Evolutionary conservation across 352 stramenopile species (phyloP), one percentile per base, ranked within the genome.

Genomic region (Phytophthora lateralis): DNA sequence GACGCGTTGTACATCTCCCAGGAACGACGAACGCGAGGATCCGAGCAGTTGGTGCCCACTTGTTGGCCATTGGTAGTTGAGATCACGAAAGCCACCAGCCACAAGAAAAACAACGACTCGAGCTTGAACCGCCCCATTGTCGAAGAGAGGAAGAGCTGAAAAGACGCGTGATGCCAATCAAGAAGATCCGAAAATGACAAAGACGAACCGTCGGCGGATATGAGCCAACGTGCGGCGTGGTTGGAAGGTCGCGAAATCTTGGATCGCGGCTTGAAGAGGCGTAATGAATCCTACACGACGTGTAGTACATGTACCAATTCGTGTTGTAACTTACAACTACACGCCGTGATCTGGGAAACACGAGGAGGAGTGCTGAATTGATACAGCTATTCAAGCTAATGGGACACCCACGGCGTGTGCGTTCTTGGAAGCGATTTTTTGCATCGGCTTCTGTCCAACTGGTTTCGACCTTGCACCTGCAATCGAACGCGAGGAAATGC

Each of bases 11-110:
- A 78, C 1, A n/a, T 32, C 14, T 85, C 80, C 72, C 74, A 90
- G 3, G 76, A 74, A 15, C 75, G 75, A 32, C 76, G 76, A 14
- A 88, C 59, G 0, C 81, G 77, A 18, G 60, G 24, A 9, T 63
- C 37, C 0, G 73, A 46, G 48, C 76, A 83, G 11, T 61, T 43
- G 7, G 73, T 77, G 18, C 73, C 73, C 2, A 62, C 57, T 55
- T 71, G 71, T 44, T 62, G 65, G 9, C 59, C 38, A 27, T 20
- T n/a, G 42, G 27, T 18, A n/a, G n/a, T 21, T 0, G 54, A 60
- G 34, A 56, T 20, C 14, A 14, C 10, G 14, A 50, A 51, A 38
- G n/a, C 21, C n/a, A 39, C 4, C 14, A 64, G 35, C 35, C 29
- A 59, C 17, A 27, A 50, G 3, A 55, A 1, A 6, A 55, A 39